Evolutionary conservation across 2,329 filamentous ascomycete species (phyloP).

Genomic region (Pestalotiopsis sp.): DNA sequence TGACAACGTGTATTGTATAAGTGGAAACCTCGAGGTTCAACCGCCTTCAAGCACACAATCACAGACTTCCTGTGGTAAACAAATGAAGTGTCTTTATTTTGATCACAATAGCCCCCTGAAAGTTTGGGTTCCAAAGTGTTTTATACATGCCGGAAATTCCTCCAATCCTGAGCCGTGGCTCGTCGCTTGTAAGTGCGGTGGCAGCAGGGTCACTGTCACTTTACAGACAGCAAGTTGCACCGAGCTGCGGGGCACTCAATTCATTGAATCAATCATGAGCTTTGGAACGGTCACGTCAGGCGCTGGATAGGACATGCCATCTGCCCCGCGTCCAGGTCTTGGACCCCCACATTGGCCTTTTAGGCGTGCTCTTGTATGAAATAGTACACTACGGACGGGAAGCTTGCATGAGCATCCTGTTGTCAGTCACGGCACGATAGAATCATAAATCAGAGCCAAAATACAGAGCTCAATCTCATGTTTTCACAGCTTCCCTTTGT

Average conservation of each 20-base stretch:
- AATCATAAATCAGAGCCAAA: neutral
- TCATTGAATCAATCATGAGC: neutral
- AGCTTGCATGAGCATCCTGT: neutral
- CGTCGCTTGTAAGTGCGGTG: neutral
- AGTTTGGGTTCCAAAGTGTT: neutral
- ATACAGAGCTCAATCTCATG: neutral
- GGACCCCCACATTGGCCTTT: neutral
- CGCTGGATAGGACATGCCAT: neutral
- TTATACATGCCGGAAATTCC: slow-evolving; percentile 5
- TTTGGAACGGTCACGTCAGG: neutral
- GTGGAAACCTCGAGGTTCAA: neutral
- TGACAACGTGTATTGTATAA: neutral
- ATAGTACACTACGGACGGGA: neutral
- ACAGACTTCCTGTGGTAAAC: neutral
- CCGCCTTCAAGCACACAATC: neutral
- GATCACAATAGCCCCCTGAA: neutral
- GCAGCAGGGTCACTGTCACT: neutral
- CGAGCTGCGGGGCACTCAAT: slow-evolving; percentile 8
- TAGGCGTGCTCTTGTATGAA: neutral
- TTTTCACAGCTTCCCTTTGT: neutral
- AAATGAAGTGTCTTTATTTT: neutral
- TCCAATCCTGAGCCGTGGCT: slow-evolving; percentile 5
- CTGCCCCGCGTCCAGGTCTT: neutral
- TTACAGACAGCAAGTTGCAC: neutral
- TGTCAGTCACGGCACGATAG: neutral